phyloP scores from a whole-genome alignment of 2,329 filamentous ascomycete species.

The Claviceps quebecensis region DNA sequence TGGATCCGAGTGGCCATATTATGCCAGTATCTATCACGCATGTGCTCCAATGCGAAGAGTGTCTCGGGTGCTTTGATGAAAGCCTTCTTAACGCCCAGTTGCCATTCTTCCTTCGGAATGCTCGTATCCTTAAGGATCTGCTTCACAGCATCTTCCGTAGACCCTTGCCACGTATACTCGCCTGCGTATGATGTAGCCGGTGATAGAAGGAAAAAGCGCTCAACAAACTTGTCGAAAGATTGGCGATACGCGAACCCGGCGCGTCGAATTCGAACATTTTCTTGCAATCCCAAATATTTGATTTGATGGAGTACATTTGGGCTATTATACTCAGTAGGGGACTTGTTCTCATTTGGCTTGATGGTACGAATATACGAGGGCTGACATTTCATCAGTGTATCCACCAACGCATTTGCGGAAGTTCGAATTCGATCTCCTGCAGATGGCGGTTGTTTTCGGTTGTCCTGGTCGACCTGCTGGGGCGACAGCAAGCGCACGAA shows the following conservation, averaged over 20 bases:
- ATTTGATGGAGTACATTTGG: slow-evolving; percentile 94
- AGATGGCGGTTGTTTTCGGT: slow-evolving; percentile 83
- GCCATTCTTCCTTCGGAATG: slow-evolving; percentile 89
- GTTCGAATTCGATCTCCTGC: slow-evolving; percentile 92
- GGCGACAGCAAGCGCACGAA: slow-evolving; percentile 89
- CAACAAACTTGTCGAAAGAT: slow-evolving; percentile 95
- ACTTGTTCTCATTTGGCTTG: slow-evolving; percentile 99
- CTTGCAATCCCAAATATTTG: slow-evolving; percentile 97
- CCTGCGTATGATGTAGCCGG: slow-evolving; percentile 92
- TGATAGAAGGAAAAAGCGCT: slow-evolving; percentile 89
- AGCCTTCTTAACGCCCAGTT: slow-evolving; percentile 91
- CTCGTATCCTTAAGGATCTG: slow-evolving; percentile 95
- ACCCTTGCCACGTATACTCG: slow-evolving; percentile 91
- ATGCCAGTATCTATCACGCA: slow-evolving; percentile 97
- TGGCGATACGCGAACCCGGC: slow-evolving; percentile 96
- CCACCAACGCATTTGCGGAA: slow-evolving; percentile 87
- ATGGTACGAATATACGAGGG: slow-evolving; percentile 98
- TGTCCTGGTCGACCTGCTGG: slow-evolving; percentile 85
- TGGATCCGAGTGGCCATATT: slow-evolving; percentile 99
- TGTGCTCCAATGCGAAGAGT: slow-evolving; percentile 88
- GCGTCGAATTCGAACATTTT: slow-evolving; percentile 93
- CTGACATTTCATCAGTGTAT: slow-evolving; percentile 92
- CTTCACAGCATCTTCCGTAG: slow-evolving; percentile 71
- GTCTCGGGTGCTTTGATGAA: slow-evolving; percentile 99
- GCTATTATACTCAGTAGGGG: slow-evolving; percentile 78